Evolutionary conservation across 768 basidiomycete genomes (phyloP), one percentile per base, ranked within the genome.

Genomic region (Tremella yokohamensis): DNA sequence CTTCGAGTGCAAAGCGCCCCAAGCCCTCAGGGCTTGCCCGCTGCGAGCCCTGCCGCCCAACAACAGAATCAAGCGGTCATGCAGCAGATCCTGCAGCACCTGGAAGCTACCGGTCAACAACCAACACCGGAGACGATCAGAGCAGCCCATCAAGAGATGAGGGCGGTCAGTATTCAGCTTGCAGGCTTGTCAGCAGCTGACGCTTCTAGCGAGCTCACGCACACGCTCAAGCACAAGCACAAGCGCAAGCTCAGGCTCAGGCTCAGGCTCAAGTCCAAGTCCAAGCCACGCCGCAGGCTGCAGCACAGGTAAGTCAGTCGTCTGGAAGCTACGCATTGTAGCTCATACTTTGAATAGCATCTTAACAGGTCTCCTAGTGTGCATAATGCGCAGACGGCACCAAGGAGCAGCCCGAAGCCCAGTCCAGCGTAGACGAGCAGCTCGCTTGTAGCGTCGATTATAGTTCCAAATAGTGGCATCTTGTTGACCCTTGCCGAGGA

Each of bases 121-220:
- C 54, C 62, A 3, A 73, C 68, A 7, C 62, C 62, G 8, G 71
- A 73, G 49, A 54, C 56, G 25, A 61, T 73, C 20, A 57, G 64
- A 44, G 55, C 62, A 34, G 19, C 58, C n/a, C 61, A 61, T 25
- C 20, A 47, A 25, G 44, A 60, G 20, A 58, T 66, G 54, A 45
- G 24, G 34, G 24, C n/a, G n/a, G n/a, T 25, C 4, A 25, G 22
- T 25, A 19, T 18, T 20, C 12, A 8, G 25, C 18, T 47, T 9
- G 13, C 24, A 25, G 34, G 22, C 18, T 16, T 13, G 42, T 34
- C 34, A 2, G n/a, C 12, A 8, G 11, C 19, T 44, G 25, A 39
- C 42, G 40, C 11, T 39, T 39, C n/a, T 26, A 38, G 45, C 40
- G 15, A 45, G 39, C 49, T 1, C 48, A 22, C 19, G 50, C 57